Conservation (phyloP, 106 monocot species). For the Triglochin maritima region DNA sequence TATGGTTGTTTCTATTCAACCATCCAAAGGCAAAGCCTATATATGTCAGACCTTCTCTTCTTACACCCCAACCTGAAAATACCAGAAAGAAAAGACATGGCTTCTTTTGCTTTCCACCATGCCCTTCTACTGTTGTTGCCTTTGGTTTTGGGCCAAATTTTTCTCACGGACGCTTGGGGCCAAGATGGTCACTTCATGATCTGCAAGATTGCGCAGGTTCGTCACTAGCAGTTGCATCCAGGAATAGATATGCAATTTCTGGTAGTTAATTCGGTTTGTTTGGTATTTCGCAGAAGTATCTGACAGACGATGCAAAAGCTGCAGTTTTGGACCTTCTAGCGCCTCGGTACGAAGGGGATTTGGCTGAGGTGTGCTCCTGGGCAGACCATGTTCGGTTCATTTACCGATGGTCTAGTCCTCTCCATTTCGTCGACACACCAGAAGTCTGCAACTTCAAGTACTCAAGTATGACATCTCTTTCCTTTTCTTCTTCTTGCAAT, state of each 20-base stretch:
- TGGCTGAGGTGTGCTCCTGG: slow-evolving; percentile 69
- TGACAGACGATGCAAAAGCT: slow-evolving; percentile 31
- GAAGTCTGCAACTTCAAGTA: slow-evolving; percentile 71
- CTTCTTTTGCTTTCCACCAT: too few relatives aligned
- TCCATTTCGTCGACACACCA: slow-evolving; percentile 72
- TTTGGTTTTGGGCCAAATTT: not conserved
- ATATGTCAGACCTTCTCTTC: too few relatives aligned
- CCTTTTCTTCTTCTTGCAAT: not conserved
- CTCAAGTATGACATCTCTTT: slow-evolving; percentile 35
- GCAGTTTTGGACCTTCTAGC: slow-evolving; percentile 57
- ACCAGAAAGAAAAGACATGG: too few relatives aligned
- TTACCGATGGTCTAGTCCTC: slow-evolving; percentile 64
- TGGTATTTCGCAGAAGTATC: slow-evolving; percentile 21
- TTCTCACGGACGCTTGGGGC: slow-evolving; percentile 51
- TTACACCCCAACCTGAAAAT: too few relatives aligned
- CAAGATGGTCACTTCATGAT: slow-evolving; percentile 80
- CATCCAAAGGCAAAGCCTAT: too few relatives aligned
- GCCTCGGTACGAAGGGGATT: slow-evolving; percentile 38
- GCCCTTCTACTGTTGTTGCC: too few relatives aligned
- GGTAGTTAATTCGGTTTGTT: not conserved
- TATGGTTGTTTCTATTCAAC: too few relatives aligned
- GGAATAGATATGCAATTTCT: not conserved
- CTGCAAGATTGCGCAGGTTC: slow-evolving; percentile 81
- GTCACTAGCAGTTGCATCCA: not conserved
- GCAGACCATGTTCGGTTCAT: slow-evolving; percentile 57